phyloP scores from a whole-genome alignment of 192 early-diverging fungal genomes.

The Mortierella hygrophila region DNA sequence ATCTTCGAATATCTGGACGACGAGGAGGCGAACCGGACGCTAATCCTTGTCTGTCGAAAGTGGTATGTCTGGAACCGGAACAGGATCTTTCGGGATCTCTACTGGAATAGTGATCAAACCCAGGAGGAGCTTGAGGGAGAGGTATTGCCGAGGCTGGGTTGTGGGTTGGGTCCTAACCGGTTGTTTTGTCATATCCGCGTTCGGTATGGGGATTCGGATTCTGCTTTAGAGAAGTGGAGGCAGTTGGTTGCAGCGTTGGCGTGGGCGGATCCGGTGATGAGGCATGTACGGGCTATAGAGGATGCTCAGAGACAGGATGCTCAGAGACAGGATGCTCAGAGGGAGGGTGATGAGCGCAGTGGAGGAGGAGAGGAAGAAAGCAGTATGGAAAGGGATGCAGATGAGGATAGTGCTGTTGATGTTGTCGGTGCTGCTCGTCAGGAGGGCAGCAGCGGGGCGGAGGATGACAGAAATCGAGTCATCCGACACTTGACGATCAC shows the following conservation, averaged over 20 bases:
- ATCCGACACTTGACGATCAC: not conserved
- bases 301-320: not conserved
- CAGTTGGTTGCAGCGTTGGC: not conserved
- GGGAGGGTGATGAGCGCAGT: not conserved
- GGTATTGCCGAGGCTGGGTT: not conserved
- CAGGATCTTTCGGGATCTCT: conserved; percentile 1
- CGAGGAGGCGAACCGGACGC: not conserved
- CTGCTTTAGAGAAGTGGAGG: not conserved
- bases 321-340: not conserved
- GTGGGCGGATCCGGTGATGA: not conserved
- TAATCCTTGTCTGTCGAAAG: not conserved
- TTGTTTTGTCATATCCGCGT: not conserved
- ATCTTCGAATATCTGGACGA: not conserved
- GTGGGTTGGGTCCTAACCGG: not conserved
- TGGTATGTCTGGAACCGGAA: not conserved
- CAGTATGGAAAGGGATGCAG: not conserved
- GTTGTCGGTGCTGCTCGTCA: not conserved
- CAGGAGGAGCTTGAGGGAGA: not conserved
- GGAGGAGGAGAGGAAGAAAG: not conserved
- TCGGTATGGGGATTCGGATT: not conserved
- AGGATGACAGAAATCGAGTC: not conserved
- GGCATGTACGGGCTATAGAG: not conserved
- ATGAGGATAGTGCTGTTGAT: not conserved
- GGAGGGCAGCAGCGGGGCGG: not conserved
- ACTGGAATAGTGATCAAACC: not conserved